Evolutionary conservation across 768 basidiomycete species (phyloP), one percentile per base, ranked within the genome.

Genomic region (Tremella fuciformis): DNA sequence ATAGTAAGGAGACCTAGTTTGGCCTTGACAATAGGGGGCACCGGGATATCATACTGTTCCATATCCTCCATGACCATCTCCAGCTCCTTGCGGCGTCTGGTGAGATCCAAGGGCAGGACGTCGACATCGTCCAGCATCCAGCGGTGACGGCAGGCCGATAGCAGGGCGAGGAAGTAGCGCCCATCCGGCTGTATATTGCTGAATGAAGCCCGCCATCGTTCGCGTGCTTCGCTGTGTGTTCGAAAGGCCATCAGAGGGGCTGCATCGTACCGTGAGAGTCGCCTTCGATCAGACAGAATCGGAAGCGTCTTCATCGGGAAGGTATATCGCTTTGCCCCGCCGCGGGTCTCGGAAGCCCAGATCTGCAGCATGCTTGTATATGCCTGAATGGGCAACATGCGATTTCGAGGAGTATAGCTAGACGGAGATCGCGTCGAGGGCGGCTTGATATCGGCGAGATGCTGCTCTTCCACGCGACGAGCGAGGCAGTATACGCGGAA

Each of bases 401-500:
- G 47, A 2, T 48, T 37, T 1, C 8, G 22, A n/a, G 63, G 58
- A 9, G 29, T 34, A 11, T 34, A 34, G 53, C 25, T 16, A 38
- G 39, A 2, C 46, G 39, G 13, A 18, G 3, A 13, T 37, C 22
- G 24, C 21, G 48, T 19, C 16, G 46, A 18, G 44, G 55, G 4
- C 18, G n/a, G 13, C 22, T 46, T 13, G 54, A 15, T 21, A 52
- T 60, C 42, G 22, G 39, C 34, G 4, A 42, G 47, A 58, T 54
- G 50, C 8, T 37, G 46, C 19, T 50, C 40, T 38, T 74, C 70
- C 0, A 64, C 63, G 16, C 56, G 51, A 18, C 64, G 25, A 8
- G 68, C 70, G 11, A 68, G 47, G 13, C 26, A 37, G 53, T 55
- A 74, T 1, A 74, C 53, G n/a, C 66, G 41, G 42, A 68, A 64